Conservation (phyloP, 352 stramenopile species). For the Globisporangium barbulae region DNA sequence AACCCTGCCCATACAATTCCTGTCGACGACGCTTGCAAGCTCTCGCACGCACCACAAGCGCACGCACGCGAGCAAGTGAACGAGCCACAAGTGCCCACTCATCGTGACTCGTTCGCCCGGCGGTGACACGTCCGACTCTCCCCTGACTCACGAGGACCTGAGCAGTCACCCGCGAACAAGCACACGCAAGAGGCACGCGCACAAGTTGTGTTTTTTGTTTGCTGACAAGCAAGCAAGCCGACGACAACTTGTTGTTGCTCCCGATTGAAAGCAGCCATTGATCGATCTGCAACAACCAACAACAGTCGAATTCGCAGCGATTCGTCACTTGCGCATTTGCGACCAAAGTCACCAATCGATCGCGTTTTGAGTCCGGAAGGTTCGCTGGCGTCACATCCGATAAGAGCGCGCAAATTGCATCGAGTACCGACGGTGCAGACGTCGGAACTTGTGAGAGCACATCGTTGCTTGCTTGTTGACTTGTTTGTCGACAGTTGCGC, state of each 20-base stretch:
- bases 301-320: background rate
- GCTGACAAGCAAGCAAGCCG: background rate
- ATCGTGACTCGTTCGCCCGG: background rate
- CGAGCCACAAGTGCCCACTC: constrained; percentile 2
- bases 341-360: background rate
- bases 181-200: background rate
- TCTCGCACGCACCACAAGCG: background rate
- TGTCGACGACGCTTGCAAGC: background rate
- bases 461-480: too few relatives aligned
- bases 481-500: background rate
- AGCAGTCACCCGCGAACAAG: background rate
- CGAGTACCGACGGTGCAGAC: background rate
- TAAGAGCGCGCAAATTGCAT: background rate
- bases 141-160: constrained; percentile 1
- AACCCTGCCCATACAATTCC: background rate
- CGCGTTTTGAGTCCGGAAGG: background rate
- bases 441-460: background rate
- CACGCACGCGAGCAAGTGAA: background rate
- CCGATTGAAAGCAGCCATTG: background rate
- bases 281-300: background rate
- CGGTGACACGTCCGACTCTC: constrained; percentile 7
- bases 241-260: background rate
- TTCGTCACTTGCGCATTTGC: background rate
- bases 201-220: background rate
- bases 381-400: background rate